Conservation (phyloP, 306 rosid species). For the Rosa persica region DNA sequence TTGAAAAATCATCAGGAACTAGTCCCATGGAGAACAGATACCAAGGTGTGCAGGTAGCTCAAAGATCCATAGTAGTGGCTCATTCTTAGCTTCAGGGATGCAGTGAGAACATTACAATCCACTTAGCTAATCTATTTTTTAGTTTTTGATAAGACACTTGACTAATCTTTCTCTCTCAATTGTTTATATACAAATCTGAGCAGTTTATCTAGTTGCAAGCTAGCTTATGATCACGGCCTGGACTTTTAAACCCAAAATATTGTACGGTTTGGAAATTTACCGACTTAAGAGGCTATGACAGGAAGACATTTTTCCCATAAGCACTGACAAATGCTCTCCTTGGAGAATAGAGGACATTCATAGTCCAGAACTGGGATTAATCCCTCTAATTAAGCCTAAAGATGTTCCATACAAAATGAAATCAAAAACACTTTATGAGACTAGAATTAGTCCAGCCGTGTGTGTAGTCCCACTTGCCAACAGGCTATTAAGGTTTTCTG, state of each 20-base stretch:
- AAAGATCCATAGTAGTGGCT: background rate
- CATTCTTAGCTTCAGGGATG: background rate
- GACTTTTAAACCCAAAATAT: background rate
- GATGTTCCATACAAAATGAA: background rate
- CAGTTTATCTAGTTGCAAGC: background rate
- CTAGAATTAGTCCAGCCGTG: background rate
- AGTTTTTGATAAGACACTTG: too few relatives aligned
- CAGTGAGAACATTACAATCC: background rate
- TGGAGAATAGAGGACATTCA: background rate
- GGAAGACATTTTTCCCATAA: background rate
- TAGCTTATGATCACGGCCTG: background rate
- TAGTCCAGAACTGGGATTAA: background rate
- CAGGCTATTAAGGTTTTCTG: background rate
- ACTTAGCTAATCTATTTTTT: background rate
- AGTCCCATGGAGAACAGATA: background rate
- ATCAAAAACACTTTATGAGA: background rate
- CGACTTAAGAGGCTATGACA: background rate
- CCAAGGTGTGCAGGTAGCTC: background rate
- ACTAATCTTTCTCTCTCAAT: background rate
- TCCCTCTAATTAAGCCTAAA: background rate
- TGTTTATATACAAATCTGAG: background rate
- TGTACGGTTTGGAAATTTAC: background rate
- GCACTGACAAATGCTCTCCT: background rate
- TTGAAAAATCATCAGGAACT: constrained; percentile 2
- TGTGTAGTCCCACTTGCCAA: background rate